Base-by-base conservation (phyloP, 371 early-diverging fungal species). In the Blakeslea trispora region DNA sequence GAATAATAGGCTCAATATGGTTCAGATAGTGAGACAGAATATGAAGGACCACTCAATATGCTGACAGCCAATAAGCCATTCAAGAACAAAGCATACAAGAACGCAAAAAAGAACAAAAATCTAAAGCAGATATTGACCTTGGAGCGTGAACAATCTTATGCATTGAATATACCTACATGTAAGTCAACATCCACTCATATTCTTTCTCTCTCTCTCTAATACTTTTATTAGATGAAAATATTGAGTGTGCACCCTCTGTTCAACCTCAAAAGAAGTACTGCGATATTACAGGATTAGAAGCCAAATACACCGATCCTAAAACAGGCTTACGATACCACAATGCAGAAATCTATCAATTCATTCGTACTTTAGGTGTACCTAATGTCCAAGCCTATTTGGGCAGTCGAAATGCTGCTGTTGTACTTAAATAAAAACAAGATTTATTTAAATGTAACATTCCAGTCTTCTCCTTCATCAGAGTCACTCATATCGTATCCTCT, bases 231-330 rank as follows among this genome's bases (percentile, higher is more conserved):
- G 89, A 91, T 73, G 91, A 89, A 83, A 86, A 80, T 40, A 90
- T 92, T 40, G 91, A 91, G 61, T 89, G 91, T 15, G 80, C 91
- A 56, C 95, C 95, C 11, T 92, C 93, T 14, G 63, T 92, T 52
- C 53, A 77, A 34, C 95, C 95, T 17, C 86, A 83, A 57, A 90
- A 91, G 68, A 93, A 94, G 64, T 95, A 95, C 70, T 95, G 95
- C 66, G 95, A 94, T 61, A 85, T 95, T 51, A 95, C 94, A 1
- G 94, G 94, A 15, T 66, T 94, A 44, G 85, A 84, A 59, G 92
- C 93, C 17, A 77, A 71, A 21, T 95, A 95, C 64, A 91, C 90
- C 3, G 95, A 95, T 70, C 94, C 95, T 8, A 93, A 92, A 69
- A 91, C 93, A 0, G 82, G 86, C 21, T 72, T 95, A 40, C 77